Conservation (phyloP, 2,329 filamentous ascomycete genomes). For the Diaporthe ampelina region DNA sequence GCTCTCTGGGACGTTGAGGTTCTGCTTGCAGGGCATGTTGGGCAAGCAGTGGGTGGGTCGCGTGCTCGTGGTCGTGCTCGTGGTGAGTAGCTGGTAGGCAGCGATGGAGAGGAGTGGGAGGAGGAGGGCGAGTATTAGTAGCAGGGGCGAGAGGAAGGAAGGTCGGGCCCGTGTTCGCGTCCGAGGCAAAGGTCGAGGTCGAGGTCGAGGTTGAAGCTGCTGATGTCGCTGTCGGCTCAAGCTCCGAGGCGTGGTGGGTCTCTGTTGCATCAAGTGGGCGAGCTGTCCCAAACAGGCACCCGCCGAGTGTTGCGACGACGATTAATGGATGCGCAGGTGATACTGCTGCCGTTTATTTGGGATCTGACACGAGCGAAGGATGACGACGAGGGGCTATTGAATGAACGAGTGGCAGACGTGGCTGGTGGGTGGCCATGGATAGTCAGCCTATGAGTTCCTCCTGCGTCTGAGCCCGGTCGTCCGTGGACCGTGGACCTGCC, state of each 20-base stretch:
- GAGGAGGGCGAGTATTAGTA: slow-evolving; percentile 27
- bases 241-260: slow-evolving; percentile 17
- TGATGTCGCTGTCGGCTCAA: slow-evolving; percentile 2
- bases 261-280: slow-evolving; percentile 22
- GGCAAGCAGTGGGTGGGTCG: slow-evolving; percentile 1
- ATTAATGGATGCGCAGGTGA: not conserved
- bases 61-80: not conserved
- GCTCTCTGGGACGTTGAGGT: slow-evolving; percentile 36
- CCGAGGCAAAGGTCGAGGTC: not conserved
- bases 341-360: no score
- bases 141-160: slow-evolving; percentile 5
- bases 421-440: not conserved
- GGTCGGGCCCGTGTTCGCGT: slow-evolving; percentile 4
- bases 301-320: slow-evolving; percentile 19
- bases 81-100: slow-evolving; percentile 1
- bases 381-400: not conserved
- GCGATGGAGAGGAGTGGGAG: slow-evolving; percentile 32
- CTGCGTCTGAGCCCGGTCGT: not conserved
- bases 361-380: not conserved
- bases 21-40: slow-evolving; percentile 55
- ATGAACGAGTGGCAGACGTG: not conserved
- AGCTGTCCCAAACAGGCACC: slow-evolving; percentile 14
- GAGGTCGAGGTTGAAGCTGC: not conserved
- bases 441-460: not conserved
- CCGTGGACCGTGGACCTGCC: slow-evolving; percentile 6